Evolutionary conservation across 306 rosid genomes (phyloP), one percentile per base, ranked within the genome.

Genomic region (Acacia confusa): DNA sequence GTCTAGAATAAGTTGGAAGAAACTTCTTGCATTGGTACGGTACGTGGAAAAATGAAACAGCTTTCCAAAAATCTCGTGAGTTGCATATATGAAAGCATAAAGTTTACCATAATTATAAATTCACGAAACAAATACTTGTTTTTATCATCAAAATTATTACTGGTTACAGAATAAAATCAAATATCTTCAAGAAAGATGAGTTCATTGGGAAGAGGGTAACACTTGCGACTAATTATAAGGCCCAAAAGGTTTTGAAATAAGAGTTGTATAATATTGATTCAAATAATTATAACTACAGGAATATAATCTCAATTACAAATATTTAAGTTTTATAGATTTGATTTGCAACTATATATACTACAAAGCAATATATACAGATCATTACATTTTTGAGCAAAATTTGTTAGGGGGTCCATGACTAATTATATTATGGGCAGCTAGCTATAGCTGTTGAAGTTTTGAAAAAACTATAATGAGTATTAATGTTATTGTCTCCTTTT

Each of bases 1-100:
- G 55, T n/a, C n/a, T 75, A 53, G 36, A 52, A 45, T 30, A 53
- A 45, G 71, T 66, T 41, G 76, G 72, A 74, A 17, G 55, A 65
- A 72, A 84, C 6, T 68, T 20, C 60, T 43, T 30, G n/a, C n/a
- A n/a, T n/a, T n/a, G n/a, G n/a, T n/a, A n/a, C n/a, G 12, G 9
- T 22, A 6, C 2, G 43, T 61, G 65, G 9, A 74, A 52, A 17
- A 81, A 52, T 30, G 22, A 15, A 66, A 41, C 16, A 27, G 44
- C 63, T 27, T 36, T 43, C 28, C 28, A 5, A 16, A 22, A 2
- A 19, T 19, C 72, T 67, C 6, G 7, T 19, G 72, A 38, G 25
- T 67, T 67, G 48, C n/a, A 36, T 4, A 6, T 27, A 63, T 4
- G 38, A 14, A 41, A 43, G 70, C 32, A 32, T 32, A 15, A 0